Conservation (phyloP, 1,139 yeast species). For the Candida sanyaensis region DNA sequence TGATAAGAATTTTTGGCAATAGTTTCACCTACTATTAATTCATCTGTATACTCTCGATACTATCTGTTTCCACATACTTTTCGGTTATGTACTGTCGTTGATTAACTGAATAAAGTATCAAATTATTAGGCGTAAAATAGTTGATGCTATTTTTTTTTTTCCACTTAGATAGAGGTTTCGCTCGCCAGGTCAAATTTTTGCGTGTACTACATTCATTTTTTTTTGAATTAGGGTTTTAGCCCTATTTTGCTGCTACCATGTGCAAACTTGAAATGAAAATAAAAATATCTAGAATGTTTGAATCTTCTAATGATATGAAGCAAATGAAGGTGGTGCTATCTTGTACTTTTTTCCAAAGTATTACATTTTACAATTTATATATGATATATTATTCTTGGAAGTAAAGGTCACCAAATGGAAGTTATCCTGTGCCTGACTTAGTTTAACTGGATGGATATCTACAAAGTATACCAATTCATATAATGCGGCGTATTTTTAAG, state of each 20-base stretch:
- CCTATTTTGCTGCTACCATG: background rate
- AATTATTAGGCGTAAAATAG: background rate
- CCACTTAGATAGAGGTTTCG: background rate
- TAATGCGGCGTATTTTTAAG: background rate
- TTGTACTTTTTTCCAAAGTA: too few species aligned
- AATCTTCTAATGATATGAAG: too few species aligned
- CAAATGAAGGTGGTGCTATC: too few species aligned
- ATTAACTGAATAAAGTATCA: background rate
- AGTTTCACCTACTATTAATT: background rate
- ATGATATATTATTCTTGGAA: too few species aligned
- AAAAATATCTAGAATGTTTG: too few species aligned
- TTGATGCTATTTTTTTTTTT: background rate
- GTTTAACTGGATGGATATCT: too few species aligned
- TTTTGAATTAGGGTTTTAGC: constrained; percentile 1
- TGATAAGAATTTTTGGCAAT: background rate
- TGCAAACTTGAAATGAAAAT: background rate
- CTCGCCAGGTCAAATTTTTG: background rate
- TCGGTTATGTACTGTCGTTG: constrained; percentile 4
- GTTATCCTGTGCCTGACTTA: too few species aligned
- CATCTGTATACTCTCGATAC: background rate
- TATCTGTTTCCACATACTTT: constrained; percentile 1
- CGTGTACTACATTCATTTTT: background rate
- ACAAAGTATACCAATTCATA: too few species aligned
- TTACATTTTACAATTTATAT: too few species aligned
- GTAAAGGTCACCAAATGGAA: too few species aligned